These are phyloP conservation scores for Penicillium lagena DNA, from an alignment of 495 filamentous ascomycete species.

Conservation along the genomic window DNA sequence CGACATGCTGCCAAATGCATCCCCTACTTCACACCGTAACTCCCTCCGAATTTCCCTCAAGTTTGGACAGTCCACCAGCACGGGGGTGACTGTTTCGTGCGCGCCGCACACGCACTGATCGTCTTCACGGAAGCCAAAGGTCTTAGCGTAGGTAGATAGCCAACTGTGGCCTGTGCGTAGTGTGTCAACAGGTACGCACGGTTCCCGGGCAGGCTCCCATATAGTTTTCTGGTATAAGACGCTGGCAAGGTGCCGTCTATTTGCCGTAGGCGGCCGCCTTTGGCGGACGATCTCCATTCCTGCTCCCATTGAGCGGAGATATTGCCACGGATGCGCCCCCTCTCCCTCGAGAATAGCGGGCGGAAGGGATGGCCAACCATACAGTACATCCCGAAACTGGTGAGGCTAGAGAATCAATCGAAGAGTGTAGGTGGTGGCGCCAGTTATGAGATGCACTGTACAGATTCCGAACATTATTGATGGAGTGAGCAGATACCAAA, in stretches of 20 bases:
- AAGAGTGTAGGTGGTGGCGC: too few relatives aligned
- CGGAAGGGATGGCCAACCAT: conserved; percentile 3
- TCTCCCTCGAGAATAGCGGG: conserved; percentile 2
- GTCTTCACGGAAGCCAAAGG: background rate
- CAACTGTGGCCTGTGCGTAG: conserved; percentile 5
- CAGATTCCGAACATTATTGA: too few relatives aligned
- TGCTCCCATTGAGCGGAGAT: conserved; percentile 1
- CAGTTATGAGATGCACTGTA: too few relatives aligned
- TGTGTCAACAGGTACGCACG: conserved; percentile 1
- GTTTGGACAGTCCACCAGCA: background rate
- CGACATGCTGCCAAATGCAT: background rate
- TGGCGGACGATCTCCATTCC: conserved; percentile 3
- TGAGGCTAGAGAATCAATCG: too few relatives aligned
- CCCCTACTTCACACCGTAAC: background rate
- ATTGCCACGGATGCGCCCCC: background rate
- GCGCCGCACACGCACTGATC: conserved; percentile 3
- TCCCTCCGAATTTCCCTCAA: background rate
- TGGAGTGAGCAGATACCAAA: too few relatives aligned
- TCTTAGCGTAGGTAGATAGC: conserved; percentile 1
- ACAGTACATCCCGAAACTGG: too few relatives aligned
- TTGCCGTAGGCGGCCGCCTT: conserved; percentile 1
- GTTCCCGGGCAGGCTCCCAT: conserved; percentile 1
- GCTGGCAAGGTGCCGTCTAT: conserved; percentile 4
- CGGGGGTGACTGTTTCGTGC: conserved; percentile 2
- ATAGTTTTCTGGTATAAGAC: background rate